phyloP scores from a whole-genome alignment of 2,329 filamentous ascomycete genomes.

The Furcasterigmium furcatum region DNA sequence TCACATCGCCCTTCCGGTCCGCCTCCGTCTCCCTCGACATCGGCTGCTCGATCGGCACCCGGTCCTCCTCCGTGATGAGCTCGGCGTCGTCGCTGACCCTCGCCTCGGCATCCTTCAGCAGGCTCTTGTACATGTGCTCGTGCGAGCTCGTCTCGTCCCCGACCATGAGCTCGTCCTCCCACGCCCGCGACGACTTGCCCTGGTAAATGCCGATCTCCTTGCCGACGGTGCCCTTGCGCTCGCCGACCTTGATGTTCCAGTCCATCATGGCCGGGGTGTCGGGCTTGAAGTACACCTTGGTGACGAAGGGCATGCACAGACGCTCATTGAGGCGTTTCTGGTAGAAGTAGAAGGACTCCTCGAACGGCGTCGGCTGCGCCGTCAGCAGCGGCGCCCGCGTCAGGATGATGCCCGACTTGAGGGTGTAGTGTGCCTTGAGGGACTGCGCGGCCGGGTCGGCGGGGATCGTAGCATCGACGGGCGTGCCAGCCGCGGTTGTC shows the following conservation, averaged over 20 bases:
- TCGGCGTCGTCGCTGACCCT: slow-evolving; percentile 59
- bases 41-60: slow-evolving; percentile 68
- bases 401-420: slow-evolving; percentile 71
- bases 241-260: slow-evolving; percentile 82
- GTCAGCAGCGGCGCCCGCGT: slow-evolving; percentile 88
- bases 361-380: slow-evolving; percentile 78
- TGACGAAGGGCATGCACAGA: slow-evolving; percentile 79
- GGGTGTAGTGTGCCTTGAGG: slow-evolving; percentile 32
- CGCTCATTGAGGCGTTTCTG: slow-evolving; percentile 96
- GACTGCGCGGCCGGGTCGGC: slow-evolving; percentile 15
- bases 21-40: slow-evolving; percentile 71
- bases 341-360: slow-evolving; percentile 93
- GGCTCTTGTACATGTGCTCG: slow-evolving; percentile 60
- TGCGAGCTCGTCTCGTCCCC: slow-evolving; percentile 66
- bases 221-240: slow-evolving; percentile 69
- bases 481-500: slow-evolving; percentile 8
- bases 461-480: slow-evolving; percentile 16
- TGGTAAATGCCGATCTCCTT: slow-evolving; percentile 85
- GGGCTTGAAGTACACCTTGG: slow-evolving; percentile 92
- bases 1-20: slow-evolving; percentile 70
- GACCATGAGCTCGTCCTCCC: slow-evolving; percentile 88
- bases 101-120: slow-evolving; percentile 73
- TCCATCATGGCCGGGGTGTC: slow-evolving; percentile 81
- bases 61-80: slow-evolving; percentile 52
- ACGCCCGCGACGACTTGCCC: slow-evolving; percentile 65